These are phyloP conservation scores for Ganoderma leucocontextum DNA, from an alignment of 1,284 basidiomycete genomes.

Conservation along the genomic window DNA sequence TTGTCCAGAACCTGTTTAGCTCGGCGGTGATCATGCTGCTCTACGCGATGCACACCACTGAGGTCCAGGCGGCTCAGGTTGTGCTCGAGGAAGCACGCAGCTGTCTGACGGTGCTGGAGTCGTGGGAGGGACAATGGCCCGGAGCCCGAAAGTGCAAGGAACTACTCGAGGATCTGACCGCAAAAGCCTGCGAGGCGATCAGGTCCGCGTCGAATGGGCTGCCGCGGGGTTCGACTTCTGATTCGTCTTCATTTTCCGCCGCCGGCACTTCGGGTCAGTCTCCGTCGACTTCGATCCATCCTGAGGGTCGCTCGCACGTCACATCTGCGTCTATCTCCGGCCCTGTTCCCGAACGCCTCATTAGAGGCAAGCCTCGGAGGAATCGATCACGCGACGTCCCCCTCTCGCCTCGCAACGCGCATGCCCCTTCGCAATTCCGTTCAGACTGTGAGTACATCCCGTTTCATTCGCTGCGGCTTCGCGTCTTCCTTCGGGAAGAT, in stretches of 20 bases:
- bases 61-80: conserved; percentile 68
- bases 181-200: conserved; percentile 74
- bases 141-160: conserved; percentile 89
- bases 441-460: conserved; percentile 64
- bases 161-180: conserved; percentile 71
- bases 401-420: conserved; percentile 64
- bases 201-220: conserved; percentile 39
- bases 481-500: conserved; percentile 33
- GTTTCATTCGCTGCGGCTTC: conserved; percentile 21
- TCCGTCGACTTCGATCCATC: conserved; percentile 30
- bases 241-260: conserved; percentile 29
- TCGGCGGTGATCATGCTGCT: conserved; percentile 88
- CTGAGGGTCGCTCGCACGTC: conserved; percentile 26
- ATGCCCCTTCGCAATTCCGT: conserved; percentile 68
- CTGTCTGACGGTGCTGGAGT: conserved; percentile 74
- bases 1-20: conserved; percentile 91
- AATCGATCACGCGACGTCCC: conserved; percentile 69
- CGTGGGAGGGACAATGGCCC: conserved; percentile 90
- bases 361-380: conserved; percentile 62
- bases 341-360: conserved; percentile 47
- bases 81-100: conserved; percentile 87
- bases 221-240: conserved; percentile 30
- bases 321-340: conserved; percentile 41
- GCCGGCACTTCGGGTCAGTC: conserved; percentile 35
- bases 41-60: conserved; percentile 86